Evolutionary conservation across 352 stramenopile genomes (phyloP), one percentile per base, ranked within the genome.

Genomic region (Blastocystis sp.): DNA sequence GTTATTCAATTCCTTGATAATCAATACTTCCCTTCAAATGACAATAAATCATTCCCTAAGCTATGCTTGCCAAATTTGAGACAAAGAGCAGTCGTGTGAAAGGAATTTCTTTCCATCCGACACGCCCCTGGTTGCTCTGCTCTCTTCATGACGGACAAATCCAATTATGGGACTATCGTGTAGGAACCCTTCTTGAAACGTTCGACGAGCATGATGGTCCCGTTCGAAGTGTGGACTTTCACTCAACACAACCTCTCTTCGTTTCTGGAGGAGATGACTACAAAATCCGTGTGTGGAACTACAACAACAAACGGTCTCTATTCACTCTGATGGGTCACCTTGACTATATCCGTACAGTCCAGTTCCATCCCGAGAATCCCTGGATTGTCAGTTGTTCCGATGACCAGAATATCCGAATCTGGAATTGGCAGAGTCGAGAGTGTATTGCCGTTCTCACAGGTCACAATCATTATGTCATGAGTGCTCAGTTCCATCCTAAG

Each of bases 391-490:
- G 91, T 71, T 97, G 95, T 29, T 96, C 92, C 83, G 96, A 99
- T 90, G 96, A 98, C 92, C 96, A 99, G 90, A 99, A 96, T 7
- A 97, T 99, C 89, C 92, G 96, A 74, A 95, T 99, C 88, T 99
- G 97, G 97, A 98, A 99, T 92, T 99, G 97, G 94, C 95, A 98
- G 90, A 97, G 93, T 78, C 93, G 97, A 69, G 97, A 93, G 29
- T 99, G 96, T 91, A 93, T 99, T 37, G 97, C 94, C n/a, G 97
- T 99, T 57, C 92, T 99, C 81, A 98, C 96, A 52, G 97, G 97
- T 46, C 97, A 99, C 91, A 99, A 99, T 89, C 96, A 99, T 92
- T 99, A 98, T 90, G 96, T 99, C 88, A 99, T 99, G 97, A 98
- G 95, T 90, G 97, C 96, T 0, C 89, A 92, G n/a, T 99, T 99